Percentiles rank a stretch among this genome's conserved stretches.
Conservation (phyloP, 805 yeast genomes). For the Clavispora carvajalis region DNA sequence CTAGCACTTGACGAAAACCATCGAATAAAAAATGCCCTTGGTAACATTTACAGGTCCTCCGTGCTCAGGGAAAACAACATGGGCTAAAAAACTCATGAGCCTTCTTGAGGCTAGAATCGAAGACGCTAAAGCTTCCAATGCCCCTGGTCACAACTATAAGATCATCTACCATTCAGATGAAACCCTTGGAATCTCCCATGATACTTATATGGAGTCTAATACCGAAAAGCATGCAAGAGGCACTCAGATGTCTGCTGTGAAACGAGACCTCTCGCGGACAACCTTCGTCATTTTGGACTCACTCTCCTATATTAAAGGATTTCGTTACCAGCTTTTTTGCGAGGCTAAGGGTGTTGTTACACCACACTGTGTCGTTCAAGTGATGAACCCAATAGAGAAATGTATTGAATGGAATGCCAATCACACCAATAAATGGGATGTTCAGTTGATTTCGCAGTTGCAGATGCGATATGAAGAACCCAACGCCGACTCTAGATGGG, state of each 20-base stretch:
- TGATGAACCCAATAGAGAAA: constrained; percentile 59
- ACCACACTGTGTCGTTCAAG: constrained; percentile 77
- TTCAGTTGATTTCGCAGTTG: constrained; percentile 57
- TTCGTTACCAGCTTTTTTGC: constrained; percentile 88
- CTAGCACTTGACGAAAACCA: not conserved
- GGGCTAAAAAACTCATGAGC: constrained; percentile 53
- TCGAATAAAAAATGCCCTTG: constrained; percentile 85
- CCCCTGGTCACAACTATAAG: constrained; percentile 50
- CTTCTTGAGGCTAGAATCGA: constrained; percentile 45
- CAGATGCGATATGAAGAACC: constrained; percentile 93
- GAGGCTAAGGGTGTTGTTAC: constrained; percentile 85
- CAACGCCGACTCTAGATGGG: constrained; percentile 82
- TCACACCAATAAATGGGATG: constrained; percentile 50
- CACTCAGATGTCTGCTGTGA: constrained; percentile 81
- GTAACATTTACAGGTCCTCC: constrained; percentile 83
- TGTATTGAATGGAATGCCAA: constrained; percentile 62
- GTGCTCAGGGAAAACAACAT: constrained; percentile 72
- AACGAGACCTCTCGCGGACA: constrained; percentile 64
- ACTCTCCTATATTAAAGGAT: constrained; percentile 87
- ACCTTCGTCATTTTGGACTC: constrained; percentile 82
- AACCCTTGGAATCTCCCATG: constrained; percentile 63
- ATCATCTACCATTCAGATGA: constrained; percentile 77
- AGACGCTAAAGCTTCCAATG: constrained; percentile 29
- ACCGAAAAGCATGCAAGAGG: constrained; percentile 82
- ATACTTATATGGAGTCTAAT: constrained; percentile 62